Evolutionary conservation across 345 rosid species (phyloP).

Genomic region (Atalantia buxifolia): DNA sequence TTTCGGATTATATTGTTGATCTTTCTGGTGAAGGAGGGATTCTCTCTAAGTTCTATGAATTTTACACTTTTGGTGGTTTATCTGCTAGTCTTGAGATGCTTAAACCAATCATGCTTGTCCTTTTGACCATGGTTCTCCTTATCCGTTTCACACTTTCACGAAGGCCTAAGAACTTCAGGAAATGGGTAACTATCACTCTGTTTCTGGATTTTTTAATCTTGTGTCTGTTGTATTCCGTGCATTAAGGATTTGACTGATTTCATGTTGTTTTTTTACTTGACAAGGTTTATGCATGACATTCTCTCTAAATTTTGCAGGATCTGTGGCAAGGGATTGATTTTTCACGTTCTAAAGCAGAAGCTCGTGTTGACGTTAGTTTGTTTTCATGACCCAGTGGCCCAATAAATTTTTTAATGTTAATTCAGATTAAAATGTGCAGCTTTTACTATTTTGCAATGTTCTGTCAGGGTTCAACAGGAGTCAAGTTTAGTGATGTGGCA

Average conservation of each 20-base stretch:
- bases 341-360: conserved; percentile 97
- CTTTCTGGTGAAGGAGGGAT: conserved; percentile 51
- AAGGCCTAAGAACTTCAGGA: conserved; percentile 92
- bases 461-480: conserved; percentile 88
- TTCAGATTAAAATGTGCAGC: conserved; percentile 16
- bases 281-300: conserved; percentile 8
- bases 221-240: neutral
- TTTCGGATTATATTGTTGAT: conserved; percentile 65
- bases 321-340: conserved; percentile 96
- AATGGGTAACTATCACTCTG: conserved; percentile 59
- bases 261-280: neutral
- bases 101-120: conserved; percentile 67
- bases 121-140: conserved; percentile 82
- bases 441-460: conserved; percentile 17
- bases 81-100: conserved; percentile 79
- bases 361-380: conserved; percentile 89
- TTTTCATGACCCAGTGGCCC: neutral
- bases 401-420: neutral
- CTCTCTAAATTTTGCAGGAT: conserved; percentile 50
- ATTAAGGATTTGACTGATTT: neutral
- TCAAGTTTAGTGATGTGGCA: conserved; percentile 84
- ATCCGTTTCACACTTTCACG: conserved; percentile 90
- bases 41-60: conserved; percentile 53
- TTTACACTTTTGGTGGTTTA: conserved; percentile 73
- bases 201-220: conserved; percentile 10